Evolutionary conservation across 208 protist genomes (phyloP).

Genomic region (Acanthamoeba rhysodes): DNA sequence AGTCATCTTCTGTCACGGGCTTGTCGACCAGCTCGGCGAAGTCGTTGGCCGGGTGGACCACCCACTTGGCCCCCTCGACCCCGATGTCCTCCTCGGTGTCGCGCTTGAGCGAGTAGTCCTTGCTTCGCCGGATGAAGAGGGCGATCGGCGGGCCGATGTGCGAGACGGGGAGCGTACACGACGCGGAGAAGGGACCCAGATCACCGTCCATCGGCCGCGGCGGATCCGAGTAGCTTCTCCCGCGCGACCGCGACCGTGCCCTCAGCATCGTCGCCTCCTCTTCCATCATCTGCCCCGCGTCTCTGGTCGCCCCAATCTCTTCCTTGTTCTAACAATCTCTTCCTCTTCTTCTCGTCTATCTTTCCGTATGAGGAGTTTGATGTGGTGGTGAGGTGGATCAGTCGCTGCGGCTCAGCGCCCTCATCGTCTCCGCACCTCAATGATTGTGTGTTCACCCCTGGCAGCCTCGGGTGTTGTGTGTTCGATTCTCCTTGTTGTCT

Average conservation of each 20-base stretch:
- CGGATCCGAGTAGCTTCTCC: constrained; percentile 21
- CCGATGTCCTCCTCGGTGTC: constrained; percentile 54
- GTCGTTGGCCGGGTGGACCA: background rate
- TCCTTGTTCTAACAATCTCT: too few relatives aligned
- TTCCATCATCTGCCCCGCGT: background rate
- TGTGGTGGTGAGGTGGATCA: too few relatives aligned
- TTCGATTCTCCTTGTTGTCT: too few relatives aligned
- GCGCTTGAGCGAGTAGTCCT: constrained; percentile 34
- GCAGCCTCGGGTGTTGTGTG: too few relatives aligned
- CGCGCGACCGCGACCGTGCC: background rate
- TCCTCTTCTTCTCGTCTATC: too few relatives aligned
- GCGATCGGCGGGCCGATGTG: background rate
- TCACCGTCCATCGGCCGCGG: background rate
- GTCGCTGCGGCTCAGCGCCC: too few relatives aligned
- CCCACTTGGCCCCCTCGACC: constrained; percentile 57
- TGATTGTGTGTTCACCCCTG: too few relatives aligned
- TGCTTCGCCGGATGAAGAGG: background rate
- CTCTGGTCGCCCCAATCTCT: too few relatives aligned
- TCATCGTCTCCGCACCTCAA: too few relatives aligned
- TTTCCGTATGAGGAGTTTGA: too few relatives aligned
- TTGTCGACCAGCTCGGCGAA: background rate
- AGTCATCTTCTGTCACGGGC: constrained; percentile 21
- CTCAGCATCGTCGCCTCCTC: background rate
- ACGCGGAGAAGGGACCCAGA: background rate
- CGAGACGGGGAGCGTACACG: background rate